Conservation (phyloP, 768 basidiomycete genomes). For the Clathrus columnatus region DNA sequence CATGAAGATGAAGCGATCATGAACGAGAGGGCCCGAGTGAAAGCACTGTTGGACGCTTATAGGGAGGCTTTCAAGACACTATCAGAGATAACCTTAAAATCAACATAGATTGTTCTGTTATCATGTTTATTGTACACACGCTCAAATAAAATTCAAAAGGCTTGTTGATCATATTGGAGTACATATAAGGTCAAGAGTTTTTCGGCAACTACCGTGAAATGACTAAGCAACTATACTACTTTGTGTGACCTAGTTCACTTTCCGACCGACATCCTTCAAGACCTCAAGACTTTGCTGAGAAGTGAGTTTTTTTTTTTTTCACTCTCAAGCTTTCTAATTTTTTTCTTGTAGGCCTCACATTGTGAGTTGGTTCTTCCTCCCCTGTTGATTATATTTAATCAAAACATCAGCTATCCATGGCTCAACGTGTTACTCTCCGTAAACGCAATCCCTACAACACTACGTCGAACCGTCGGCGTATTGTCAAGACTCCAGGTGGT, state of each 20-base stretch:
- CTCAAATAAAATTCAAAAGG: not conserved
- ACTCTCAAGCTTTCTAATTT: not conserved
- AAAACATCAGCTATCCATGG: slow-evolving; percentile 45
- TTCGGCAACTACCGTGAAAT: not conserved
- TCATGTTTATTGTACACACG: not conserved
- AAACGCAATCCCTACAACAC: slow-evolving; percentile 99
- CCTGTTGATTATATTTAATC: not conserved
- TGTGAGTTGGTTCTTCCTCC: not conserved
- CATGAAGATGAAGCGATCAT: slow-evolving; percentile 95
- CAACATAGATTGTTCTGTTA: slow-evolving; percentile 27
- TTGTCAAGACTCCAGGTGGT: slow-evolving; percentile 98
- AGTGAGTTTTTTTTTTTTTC: not conserved
- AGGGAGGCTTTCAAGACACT: slow-evolving; percentile 87
- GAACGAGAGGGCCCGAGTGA: slow-evolving; percentile 86
- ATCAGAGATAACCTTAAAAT: slow-evolving; percentile 73
- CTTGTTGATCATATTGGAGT: not conserved
- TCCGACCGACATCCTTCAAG: not conserved
- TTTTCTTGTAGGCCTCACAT: not conserved
- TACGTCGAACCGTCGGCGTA: slow-evolving; percentile 86
- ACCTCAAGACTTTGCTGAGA: not conserved
- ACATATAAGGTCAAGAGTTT: not conserved
- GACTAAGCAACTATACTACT: slow-evolving; percentile 6
- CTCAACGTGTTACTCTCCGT: slow-evolving; percentile 98
- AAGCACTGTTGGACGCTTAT: slow-evolving; percentile 92
- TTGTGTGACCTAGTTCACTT: not conserved